Evolutionary conservation across 768 basidiomycete species (phyloP), one percentile per base, ranked within the genome.

Genomic region (Tricholoma hemisulphureum): DNA sequence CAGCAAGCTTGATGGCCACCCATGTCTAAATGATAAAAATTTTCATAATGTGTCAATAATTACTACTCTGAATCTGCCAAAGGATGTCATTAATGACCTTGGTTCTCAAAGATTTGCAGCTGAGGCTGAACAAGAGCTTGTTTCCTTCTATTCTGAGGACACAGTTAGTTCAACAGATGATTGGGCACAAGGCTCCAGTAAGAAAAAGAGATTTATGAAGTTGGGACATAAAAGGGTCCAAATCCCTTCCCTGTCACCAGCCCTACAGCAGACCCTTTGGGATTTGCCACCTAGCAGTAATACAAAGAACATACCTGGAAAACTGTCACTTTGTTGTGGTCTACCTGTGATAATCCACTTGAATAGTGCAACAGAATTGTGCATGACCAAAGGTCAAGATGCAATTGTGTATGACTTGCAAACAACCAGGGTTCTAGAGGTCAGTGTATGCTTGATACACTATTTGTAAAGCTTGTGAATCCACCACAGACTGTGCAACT

Each of bases 11-110:
- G 51, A 51, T 29, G 51, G 50, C 6, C 9, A 37, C 29, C 52
- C 61, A 9, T 60, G 49, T 9, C 32, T 72, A 4, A 49, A 20
- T 39, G 32, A 66, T 31, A 26, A 35, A 1, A n/a, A 59, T 0
- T 73, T 73, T 51, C 26, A 67, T 32, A 54, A 73, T 65, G 67
- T 71, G 0, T 68, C 75, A 9, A 63, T 76, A 4, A 77, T 78
- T 37, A 72, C 73, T 26, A 56, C 65, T 1, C 53, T 43, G 13
- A 72, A 75, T 60, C 20, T 56, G 11, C 61, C 70, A 4, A 67
- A 69, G 46, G 73, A 75, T 61, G 48, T 58, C 21, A 63, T 76
- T 0, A 77, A 76, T 66, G 50, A 65, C 8, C 10, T 69, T 1
- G 71, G 71, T 26, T 21, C 21, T 2, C 43, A 67, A 37, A 34